A percentile compares a stretch with the other conserved stretches of the same genome.
Conservation (phyloP, 345 rosid genomes). For the Raphanus raphanistrum region DNA sequence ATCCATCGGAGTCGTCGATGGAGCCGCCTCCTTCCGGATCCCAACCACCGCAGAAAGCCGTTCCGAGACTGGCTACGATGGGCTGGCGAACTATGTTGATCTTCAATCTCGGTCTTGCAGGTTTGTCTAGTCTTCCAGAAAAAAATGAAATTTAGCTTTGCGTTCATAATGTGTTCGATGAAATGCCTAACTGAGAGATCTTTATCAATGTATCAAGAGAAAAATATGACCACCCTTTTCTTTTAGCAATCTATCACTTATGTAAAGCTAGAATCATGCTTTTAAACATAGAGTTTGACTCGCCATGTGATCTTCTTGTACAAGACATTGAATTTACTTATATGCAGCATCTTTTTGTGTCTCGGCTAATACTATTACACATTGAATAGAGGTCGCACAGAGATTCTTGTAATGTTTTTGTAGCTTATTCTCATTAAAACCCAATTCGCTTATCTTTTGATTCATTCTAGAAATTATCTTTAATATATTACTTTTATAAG, state of each 20-base stretch:
- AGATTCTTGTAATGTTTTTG: background rate
- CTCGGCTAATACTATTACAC: background rate
- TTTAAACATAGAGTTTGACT: background rate
- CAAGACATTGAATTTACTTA: background rate
- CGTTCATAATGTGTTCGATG: background rate
- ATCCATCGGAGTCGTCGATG: slow-evolving; percentile 37
- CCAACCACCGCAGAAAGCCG: slow-evolving; percentile 39
- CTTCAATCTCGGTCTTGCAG: slow-evolving; percentile 73
- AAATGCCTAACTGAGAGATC: background rate
- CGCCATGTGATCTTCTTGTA: background rate
- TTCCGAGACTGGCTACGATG: slow-evolving; percentile 43
- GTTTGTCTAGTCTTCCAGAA: slow-evolving; percentile 29
- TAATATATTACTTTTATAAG: background rate
- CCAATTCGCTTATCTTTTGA: background rate
- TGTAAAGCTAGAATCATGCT: background rate
- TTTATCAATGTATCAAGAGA: background rate
- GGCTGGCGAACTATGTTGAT: slow-evolving; percentile 69
- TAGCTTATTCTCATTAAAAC: background rate
- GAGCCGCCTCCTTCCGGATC: slow-evolving; percentile 39
- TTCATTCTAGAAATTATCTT: background rate
- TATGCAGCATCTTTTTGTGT: background rate
- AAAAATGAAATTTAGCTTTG: background rate
- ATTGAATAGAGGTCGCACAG: background rate
- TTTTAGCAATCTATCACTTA: background rate
- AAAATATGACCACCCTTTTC: background rate